Conservation (phyloP, 139 green algal species). For the Volvox reticuliferus region DNA sequence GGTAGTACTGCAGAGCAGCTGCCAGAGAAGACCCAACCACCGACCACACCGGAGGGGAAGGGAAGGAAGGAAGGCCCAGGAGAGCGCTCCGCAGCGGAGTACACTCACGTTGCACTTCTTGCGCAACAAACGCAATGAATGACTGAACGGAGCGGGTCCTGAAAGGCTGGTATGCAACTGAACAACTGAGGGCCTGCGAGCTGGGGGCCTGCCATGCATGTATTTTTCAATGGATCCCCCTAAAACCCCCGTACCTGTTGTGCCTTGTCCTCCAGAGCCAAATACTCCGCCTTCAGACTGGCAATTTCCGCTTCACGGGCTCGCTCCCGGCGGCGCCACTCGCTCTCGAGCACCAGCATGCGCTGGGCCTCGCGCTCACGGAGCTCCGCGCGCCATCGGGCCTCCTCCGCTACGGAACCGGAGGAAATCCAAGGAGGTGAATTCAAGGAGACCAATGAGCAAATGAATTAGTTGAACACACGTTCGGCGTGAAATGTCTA, state of each 20-base stretch:
- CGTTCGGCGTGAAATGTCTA: too few species aligned
- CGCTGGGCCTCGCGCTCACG: slow-evolving; percentile 67
- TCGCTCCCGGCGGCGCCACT: slow-evolving; percentile 72
- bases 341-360: slow-evolving; percentile 72
- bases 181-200: not conserved
- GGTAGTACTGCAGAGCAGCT: too few species aligned
- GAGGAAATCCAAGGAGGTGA: too few species aligned
- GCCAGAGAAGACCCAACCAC: too few species aligned
- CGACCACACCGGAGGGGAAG: too few species aligned
- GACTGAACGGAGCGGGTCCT: too few species aligned
- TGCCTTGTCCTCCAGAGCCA: slow-evolving; percentile 56
- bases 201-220: not conserved
- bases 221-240: not conserved
- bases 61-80: too few species aligned
- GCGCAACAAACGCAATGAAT: too few species aligned
- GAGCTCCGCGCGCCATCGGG: slow-evolving; percentile 58
- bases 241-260: slow-evolving; percentile 42
- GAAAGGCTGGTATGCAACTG: not conserved
- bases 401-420: slow-evolving; percentile 62
- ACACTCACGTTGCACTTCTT: too few species aligned
- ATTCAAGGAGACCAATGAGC: too few species aligned
- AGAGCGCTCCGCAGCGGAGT: too few species aligned
- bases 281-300: slow-evolving; percentile 47
- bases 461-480: too few species aligned
- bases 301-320: slow-evolving; percentile 53